phyloP scores from a whole-genome alignment of 805 yeast genomes.

The Candida verbasci region DNA sequence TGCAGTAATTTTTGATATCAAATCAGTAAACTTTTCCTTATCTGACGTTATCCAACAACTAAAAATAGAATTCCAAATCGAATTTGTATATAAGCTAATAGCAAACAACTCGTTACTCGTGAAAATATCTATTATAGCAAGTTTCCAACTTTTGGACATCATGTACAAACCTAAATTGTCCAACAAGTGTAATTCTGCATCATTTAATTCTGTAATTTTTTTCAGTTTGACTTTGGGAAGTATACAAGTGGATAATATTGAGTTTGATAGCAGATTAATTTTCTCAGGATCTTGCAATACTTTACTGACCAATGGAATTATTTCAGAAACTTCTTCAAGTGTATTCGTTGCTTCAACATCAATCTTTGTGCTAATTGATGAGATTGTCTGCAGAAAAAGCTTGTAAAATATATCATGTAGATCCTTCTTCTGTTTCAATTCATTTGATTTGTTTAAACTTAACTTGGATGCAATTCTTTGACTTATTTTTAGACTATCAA shows the following conservation, averaged over 20 bases:
- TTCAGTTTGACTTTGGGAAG: slow-evolving; percentile 50
- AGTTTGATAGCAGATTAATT: slow-evolving; percentile 43
- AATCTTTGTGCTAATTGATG: slow-evolving; percentile 9
- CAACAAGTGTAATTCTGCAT: slow-evolving; percentile 43
- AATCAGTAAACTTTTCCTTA: slow-evolving; percentile 49
- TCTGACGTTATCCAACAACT: slow-evolving; percentile 62
- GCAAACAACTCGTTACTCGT: slow-evolving; percentile 57
- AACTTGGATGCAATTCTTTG: slow-evolving; percentile 53
- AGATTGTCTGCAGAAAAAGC: slow-evolving; percentile 18
- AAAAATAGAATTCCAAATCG: slow-evolving; percentile 53
- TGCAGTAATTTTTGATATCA: slow-evolving; percentile 28
- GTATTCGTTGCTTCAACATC: slow-evolving; percentile 38
- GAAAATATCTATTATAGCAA: slow-evolving; percentile 57
- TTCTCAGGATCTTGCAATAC: slow-evolving; percentile 61
- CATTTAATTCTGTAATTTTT: slow-evolving; percentile 30
- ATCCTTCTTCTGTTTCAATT: slow-evolving; percentile 59
- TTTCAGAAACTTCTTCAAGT: slow-evolving; percentile 26
- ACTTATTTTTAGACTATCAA: slow-evolving; percentile 50
- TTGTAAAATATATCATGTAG: slow-evolving; percentile 35
- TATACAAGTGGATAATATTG: slow-evolving; percentile 50
- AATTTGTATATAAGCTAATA: slow-evolving; percentile 18
- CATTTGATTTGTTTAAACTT: slow-evolving; percentile 56
- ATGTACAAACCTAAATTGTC: slow-evolving; percentile 28
- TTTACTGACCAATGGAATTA: slow-evolving; percentile 34
- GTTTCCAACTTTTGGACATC: slow-evolving; percentile 57